A percentile compares a stretch with the other conserved stretches of the same genome.
Conservation (phyloP, 2,329 filamentous ascomycete species). For the Teratosphaeria epicoccoides region DNA sequence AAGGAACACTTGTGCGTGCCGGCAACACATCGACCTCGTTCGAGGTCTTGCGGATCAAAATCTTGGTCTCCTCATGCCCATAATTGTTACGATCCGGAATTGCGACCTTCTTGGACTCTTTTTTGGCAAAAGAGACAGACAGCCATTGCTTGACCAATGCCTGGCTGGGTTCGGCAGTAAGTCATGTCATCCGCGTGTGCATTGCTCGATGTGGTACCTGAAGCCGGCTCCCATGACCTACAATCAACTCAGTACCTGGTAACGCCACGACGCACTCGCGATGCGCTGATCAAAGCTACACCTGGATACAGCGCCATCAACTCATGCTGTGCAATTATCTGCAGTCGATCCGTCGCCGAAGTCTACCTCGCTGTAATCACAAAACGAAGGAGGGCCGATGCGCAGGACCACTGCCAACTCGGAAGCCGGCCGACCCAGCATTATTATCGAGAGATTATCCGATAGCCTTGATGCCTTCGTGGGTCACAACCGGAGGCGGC, state of each 20-base stretch:
- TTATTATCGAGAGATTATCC: too few relatives aligned
- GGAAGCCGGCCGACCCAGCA: background rate
- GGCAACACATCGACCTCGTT: slow-evolving; percentile 16
- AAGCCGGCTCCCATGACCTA: slow-evolving; percentile 24
- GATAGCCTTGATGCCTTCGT: background rate
- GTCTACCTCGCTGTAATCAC: background rate
- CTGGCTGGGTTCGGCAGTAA: slow-evolving; percentile 18
- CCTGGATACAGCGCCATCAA: slow-evolving; percentile 21
- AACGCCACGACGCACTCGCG: background rate
- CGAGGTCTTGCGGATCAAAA: slow-evolving; percentile 7
- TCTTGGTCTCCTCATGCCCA: slow-evolving; percentile 26
- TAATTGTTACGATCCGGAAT: slow-evolving; percentile 31
- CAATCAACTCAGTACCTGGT: background rate
- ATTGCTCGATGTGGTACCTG: slow-evolving; percentile 12
- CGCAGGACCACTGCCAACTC: background rate
- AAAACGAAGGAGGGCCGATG: too few relatives aligned
- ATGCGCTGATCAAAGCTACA: slow-evolving; percentile 15
- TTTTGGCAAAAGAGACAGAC: slow-evolving; percentile 34
- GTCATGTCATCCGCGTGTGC: background rate
- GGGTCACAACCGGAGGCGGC: too few relatives aligned
- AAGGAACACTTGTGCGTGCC: slow-evolving; percentile 27
- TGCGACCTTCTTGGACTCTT: slow-evolving; percentile 35
- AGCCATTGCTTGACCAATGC: slow-evolving; percentile 35
- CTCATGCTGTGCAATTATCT: background rate
- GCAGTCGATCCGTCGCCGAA: background rate